A percentile compares a stretch with the other conserved stretches of the same genome.
These are phyloP conservation scores for Tillandsia fasciculata DNA, from an alignment of 176 grass and related monocot species.

Conservation along the genomic window DNA sequence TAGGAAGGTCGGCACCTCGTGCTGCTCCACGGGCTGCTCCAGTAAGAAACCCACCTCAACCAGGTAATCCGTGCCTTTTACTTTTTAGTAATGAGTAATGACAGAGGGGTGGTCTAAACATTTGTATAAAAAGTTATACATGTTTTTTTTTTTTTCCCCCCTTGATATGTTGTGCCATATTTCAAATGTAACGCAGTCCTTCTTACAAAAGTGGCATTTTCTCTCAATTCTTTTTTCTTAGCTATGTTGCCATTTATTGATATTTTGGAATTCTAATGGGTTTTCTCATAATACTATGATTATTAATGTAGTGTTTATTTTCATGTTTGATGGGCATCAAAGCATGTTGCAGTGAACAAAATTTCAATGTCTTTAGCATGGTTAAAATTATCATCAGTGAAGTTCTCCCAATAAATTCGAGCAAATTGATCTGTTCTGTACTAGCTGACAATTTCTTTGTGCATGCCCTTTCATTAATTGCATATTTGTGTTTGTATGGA, in stretches of 20 bases:
- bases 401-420: not conserved
- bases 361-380: not conserved
- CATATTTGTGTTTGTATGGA: not conserved
- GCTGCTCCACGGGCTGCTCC: constrained; percentile 61
- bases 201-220: too few species aligned
- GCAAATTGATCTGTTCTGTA: not conserved
- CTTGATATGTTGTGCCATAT: too few species aligned
- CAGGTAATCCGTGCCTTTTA: constrained; percentile 32
- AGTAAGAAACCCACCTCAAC: constrained; percentile 57
- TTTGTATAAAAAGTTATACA: too few species aligned
- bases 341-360: not conserved
- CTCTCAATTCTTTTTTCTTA: too few species aligned
- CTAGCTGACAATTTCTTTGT: not conserved
- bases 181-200: too few species aligned
- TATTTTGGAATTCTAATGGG: too few species aligned
- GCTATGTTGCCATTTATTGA: too few species aligned
- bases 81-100: not conserved
- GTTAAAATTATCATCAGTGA: not conserved
- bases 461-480: not conserved
- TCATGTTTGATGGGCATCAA: not conserved
- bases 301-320: not conserved
- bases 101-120: not conserved
- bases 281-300: not conserved
- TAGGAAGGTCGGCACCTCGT: constrained; percentile 61
- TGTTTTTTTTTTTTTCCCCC: too few species aligned